Conservation (phyloP, 108 stramenopile genomes). For the Epithemia pelagica region DNA sequence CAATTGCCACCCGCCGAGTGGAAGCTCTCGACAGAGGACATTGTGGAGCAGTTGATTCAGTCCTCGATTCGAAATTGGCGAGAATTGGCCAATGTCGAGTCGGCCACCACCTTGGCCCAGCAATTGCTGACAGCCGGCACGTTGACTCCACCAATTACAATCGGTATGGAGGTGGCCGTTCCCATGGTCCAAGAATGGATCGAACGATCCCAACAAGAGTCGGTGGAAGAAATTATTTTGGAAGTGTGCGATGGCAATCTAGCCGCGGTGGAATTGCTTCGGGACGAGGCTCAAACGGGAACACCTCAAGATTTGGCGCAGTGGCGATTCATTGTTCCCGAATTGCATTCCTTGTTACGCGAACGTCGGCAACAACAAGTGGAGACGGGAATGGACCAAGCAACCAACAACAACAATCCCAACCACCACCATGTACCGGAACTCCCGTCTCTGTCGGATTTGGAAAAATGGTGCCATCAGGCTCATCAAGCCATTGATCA, state of each 20-base stretch:
- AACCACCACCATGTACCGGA: not conserved
- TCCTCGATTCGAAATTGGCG: slow-evolving; percentile 60
- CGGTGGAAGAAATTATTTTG: slow-evolving; percentile 77
- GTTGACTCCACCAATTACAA: not conserved
- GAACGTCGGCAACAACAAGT: not conserved
- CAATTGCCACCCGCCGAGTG: not conserved
- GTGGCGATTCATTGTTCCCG: slow-evolving; percentile 34
- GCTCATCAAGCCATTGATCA: slow-evolving; percentile 10
- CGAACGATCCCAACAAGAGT: slow-evolving; percentile 50
- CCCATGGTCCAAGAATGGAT: slow-evolving; percentile 46
- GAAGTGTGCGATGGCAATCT: slow-evolving; percentile 72
- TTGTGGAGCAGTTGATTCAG: slow-evolving; percentile 21
- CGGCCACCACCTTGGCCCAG: slow-evolving; percentile 9
- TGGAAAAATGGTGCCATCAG: slow-evolving; percentile 11
- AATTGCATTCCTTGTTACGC: not conserved
- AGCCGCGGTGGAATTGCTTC: slow-evolving; percentile 44
- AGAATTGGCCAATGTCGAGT: slow-evolving; percentile 57
- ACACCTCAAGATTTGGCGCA: slow-evolving; percentile 66
- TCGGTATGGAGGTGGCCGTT: not conserved
- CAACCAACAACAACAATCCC: not conserved
- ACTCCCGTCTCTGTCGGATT: not conserved
- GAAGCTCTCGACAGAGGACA: not conserved
- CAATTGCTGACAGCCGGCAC: slow-evolving; percentile 7
- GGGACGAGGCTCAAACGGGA: slow-evolving; percentile 40
- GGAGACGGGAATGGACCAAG: not conserved